A percentile compares a stretch with the other conserved stretches of the same genome.
phyloP scores from a whole-genome alignment of 768 basidiomycete genomes.

The Lenzites betulinus region DNA sequence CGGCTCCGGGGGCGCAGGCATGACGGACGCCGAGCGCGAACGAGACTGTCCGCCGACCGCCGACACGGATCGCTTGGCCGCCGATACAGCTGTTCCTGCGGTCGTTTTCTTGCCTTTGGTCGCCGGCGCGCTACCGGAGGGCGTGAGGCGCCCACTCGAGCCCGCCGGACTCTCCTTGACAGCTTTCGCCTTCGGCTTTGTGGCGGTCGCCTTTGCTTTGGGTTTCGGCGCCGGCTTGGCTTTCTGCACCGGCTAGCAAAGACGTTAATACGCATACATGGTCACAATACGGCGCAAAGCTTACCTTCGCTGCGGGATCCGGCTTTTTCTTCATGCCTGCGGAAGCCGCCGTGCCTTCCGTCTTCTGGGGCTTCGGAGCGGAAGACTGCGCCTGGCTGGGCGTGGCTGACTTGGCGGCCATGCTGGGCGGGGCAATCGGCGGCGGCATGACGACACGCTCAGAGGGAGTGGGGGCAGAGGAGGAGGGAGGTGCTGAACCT shows the following conservation, averaged over 20 bases:
- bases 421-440: conserved; percentile 29
- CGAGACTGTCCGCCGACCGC: conserved; percentile 38
- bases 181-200: conserved; percentile 30
- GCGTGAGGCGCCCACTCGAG: conserved; percentile 18
- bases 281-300: background rate
- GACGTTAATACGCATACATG: background rate
- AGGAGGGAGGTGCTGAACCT: conserved; percentile 8
- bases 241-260: conserved; percentile 18
- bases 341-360: conserved; percentile 13
- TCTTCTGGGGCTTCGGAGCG: conserved; percentile 18
- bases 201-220: conserved; percentile 23
- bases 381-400: background rate
- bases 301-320: conserved; percentile 29
- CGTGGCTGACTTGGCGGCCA: background rate
- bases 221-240: conserved; percentile 26
- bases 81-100: conserved; percentile 24
- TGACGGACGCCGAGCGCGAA: conserved; percentile 71
- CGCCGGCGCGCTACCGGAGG: conserved; percentile 14
- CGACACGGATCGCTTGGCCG: conserved; percentile 30
- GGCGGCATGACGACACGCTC: conserved; percentile 66
- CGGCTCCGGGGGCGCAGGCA: conserved; percentile 51
- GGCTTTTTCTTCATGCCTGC: conserved; percentile 24
- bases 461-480: conserved; percentile 21
- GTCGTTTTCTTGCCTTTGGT: conserved; percentile 33
- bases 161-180: conserved; percentile 24